A percentile compares a stretch with the other conserved stretches of the same genome.
Conservation (phyloP, 2,329 filamentous ascomycete genomes). For the Talaromyces albobiverticillius region DNA sequence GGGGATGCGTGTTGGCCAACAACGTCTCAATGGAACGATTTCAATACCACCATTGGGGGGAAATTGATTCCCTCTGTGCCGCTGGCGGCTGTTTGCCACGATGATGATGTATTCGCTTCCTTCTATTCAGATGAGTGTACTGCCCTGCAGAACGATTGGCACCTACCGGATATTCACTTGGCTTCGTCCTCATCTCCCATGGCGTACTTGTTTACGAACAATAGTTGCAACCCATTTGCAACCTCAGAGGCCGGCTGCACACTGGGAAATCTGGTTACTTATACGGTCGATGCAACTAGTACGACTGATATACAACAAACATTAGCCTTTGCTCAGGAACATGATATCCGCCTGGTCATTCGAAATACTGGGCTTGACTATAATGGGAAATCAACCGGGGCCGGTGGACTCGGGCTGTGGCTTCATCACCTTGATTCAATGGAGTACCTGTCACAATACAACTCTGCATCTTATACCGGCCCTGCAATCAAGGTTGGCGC, state of each 20-base stretch:
- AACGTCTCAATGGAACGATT: neutral
- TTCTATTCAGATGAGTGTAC: neutral
- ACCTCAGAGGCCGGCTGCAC: slow-evolving; percentile 18
- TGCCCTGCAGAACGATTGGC: neutral
- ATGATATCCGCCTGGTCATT: slow-evolving; percentile 52
- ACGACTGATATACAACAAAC: slow-evolving; percentile 23
- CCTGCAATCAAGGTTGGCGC: slow-evolving; percentile 19
- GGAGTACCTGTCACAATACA: slow-evolving; percentile 29
- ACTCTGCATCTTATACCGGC: slow-evolving; percentile 50
- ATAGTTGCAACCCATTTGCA: slow-evolving; percentile 43
- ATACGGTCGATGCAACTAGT: slow-evolving; percentile 33
- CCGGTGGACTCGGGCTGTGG: slow-evolving; percentile 44
- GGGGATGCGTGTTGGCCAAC: slow-evolving; percentile 5
- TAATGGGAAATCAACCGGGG: slow-evolving; percentile 59
- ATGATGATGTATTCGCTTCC: neutral
- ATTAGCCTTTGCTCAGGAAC: slow-evolving; percentile 40
- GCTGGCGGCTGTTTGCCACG: neutral
- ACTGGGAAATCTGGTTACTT: slow-evolving; percentile 23
- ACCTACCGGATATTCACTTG: slow-evolving; percentile 1
- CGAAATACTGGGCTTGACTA: slow-evolving; percentile 43
- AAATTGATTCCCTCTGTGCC: neutral
- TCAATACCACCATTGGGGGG: neutral
- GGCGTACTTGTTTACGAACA: slow-evolving; percentile 38
- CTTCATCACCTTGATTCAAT: slow-evolving; percentile 31
- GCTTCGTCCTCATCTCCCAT: slow-evolving; percentile 36